A percentile compares a stretch with the other conserved stretches of the same genome.
Evolutionary conservation across 2,329 filamentous ascomycete genomes (phyloP).

Genomic region (Cytospora schulzeri): DNA sequence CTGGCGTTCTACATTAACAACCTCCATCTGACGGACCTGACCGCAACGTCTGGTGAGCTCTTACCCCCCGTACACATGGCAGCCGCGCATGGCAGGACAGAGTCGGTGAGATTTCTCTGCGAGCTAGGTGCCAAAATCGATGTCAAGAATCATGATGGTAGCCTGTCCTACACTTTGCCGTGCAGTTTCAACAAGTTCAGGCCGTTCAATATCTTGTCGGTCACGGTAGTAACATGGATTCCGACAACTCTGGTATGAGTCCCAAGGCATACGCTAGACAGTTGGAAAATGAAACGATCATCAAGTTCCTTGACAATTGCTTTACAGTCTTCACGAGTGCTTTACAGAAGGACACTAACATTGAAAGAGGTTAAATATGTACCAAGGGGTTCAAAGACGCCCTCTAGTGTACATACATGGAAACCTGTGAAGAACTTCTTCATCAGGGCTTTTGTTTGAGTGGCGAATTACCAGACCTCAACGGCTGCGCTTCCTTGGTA

Average conservation of each 20-base stretch:
- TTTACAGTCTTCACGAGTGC: too few species aligned
- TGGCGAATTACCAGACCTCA: background rate
- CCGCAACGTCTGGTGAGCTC: too few species aligned
- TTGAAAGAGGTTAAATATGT: too few species aligned
- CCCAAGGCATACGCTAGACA: background rate
- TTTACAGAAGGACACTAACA: too few species aligned
- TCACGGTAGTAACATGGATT: background rate
- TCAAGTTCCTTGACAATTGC: background rate
- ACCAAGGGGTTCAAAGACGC: background rate
- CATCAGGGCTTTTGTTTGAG: background rate
- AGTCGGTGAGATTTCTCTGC: background rate
- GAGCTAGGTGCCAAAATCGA: background rate
- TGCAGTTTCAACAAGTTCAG: background rate
- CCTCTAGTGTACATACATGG: background rate
- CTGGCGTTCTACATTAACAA: too few species aligned
- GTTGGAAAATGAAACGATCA: background rate
- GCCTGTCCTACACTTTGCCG: background rate
- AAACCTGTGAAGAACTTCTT: background rate
- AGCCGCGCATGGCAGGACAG: too few species aligned
- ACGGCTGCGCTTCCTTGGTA: background rate
- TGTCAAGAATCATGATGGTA: background rate
- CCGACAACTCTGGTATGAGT: background rate
- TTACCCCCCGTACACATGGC: too few species aligned
- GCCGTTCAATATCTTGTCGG: background rate
- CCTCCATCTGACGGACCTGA: too few species aligned